Conservation (phyloP, 495 filamentous ascomycete genomes). For the Neurospora africana region DNA sequence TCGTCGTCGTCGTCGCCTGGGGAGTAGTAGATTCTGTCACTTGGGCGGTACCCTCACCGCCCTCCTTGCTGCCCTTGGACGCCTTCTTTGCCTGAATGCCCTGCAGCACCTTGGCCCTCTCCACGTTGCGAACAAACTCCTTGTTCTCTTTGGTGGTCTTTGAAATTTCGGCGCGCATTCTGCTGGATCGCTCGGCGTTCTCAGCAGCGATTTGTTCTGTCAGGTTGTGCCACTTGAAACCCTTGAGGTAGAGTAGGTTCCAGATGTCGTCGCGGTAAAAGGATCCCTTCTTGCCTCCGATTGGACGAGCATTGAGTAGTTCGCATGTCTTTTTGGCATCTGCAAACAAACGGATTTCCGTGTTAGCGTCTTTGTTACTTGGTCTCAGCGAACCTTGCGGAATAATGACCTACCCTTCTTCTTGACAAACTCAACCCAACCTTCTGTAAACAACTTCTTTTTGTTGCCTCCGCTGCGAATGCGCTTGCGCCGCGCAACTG, state of each 20-base stretch:
- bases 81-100: slow-evolving; percentile 57
- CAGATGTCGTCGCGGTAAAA: slow-evolving; percentile 92
- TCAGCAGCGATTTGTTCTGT: slow-evolving; percentile 62
- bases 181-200: slow-evolving; percentile 68
- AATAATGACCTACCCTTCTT: slow-evolving; percentile 10
- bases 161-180: slow-evolving; percentile 70
- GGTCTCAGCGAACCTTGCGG: background rate
- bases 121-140: slow-evolving; percentile 67
- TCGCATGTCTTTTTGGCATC: slow-evolving; percentile 80
- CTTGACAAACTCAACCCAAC: slow-evolving; percentile 79
- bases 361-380: slow-evolving; percentile 32
- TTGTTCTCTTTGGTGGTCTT: slow-evolving; percentile 73
- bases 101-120: slow-evolving; percentile 61
- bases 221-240: slow-evolving; percentile 66
- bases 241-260: slow-evolving; percentile 65
- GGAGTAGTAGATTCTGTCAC: slow-evolving; percentile 9
- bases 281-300: slow-evolving; percentile 78
- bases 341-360: slow-evolving; percentile 12
- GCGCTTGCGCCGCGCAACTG: slow-evolving; percentile 45
- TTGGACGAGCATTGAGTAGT: slow-evolving; percentile 66
- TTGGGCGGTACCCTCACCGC: slow-evolving; percentile 13
- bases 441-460: slow-evolving; percentile 77
- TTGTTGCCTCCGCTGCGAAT: slow-evolving; percentile 70
- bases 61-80: slow-evolving; percentile 43
- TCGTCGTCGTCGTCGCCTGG: background rate